phyloP scores from a whole-genome alignment of 192 early-diverging fungal genomes.

The Umbelopsis isabellina region DNA sequence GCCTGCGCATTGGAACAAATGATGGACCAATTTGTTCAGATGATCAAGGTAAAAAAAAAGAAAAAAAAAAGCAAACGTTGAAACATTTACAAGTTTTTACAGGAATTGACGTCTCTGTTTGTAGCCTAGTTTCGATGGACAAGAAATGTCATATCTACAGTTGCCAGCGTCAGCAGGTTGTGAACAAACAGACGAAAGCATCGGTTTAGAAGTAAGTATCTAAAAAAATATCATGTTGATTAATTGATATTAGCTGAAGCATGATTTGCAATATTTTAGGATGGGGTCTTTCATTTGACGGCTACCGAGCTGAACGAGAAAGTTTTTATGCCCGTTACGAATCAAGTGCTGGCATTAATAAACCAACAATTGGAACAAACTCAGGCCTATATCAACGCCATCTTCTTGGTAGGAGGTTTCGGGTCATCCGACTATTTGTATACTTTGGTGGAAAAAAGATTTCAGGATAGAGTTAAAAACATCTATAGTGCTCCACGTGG shows the following conservation, averaged over 20 bases:
- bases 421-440: constrained; percentile 52
- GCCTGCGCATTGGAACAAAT: constrained; percentile 47
- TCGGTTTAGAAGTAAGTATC: constrained; percentile 39
- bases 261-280: background rate
- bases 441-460: constrained; percentile 34
- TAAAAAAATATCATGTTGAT: background rate
- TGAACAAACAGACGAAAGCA: constrained; percentile 42
- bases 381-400: constrained; percentile 36
- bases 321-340: constrained; percentile 52
- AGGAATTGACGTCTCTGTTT: background rate
- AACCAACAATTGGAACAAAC: constrained; percentile 43
- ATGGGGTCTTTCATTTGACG: constrained; percentile 37
- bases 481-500: constrained; percentile 47
- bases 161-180: constrained; percentile 43
- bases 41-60: constrained; percentile 42
- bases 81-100: background rate
- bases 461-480: constrained; percentile 32
- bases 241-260: background rate
- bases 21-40: constrained; percentile 47
- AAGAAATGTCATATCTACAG: constrained; percentile 48
- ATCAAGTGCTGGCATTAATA: constrained; percentile 44
- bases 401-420: constrained; percentile 61
- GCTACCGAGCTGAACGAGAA: constrained; percentile 40
- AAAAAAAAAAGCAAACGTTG: background rate
- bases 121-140: constrained; percentile 47